A percentile compares a stretch with the other conserved stretches of the same genome.
Conservation (phyloP, 2,329 filamentous ascomycete genomes). For the Stemphylium lycopersici region DNA sequence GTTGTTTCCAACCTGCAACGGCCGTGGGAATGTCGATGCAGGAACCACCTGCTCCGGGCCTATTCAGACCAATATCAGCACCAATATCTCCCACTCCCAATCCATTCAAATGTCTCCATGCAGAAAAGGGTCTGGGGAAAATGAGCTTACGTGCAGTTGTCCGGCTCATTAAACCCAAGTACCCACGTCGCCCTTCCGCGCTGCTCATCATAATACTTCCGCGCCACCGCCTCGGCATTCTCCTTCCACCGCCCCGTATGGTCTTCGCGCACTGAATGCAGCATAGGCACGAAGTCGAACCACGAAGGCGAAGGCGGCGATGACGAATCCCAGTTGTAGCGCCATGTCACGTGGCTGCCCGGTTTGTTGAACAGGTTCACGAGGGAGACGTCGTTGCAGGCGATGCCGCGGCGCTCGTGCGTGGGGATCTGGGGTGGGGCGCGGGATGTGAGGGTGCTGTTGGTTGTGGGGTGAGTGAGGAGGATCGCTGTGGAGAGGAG, state of each 20-base stretch:
- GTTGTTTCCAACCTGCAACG: conserved; percentile 21
- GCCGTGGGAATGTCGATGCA: conserved; percentile 30
- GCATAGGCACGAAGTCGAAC: conserved; percentile 66
- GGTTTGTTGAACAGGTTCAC: conserved; percentile 56
- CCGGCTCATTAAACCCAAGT: conserved; percentile 46
- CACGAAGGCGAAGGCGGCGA: conserved; percentile 41
- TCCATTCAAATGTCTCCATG: too few relatives aligned
- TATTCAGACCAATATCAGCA: background rate
- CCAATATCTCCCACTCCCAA: background rate
- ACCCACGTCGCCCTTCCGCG: conserved; percentile 23
- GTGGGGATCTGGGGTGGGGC: conserved; percentile 47
- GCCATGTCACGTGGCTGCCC: conserved; percentile 60
- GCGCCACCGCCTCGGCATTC: conserved; percentile 17
- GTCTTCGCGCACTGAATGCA: conserved; percentile 20
- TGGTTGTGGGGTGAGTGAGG: background rate
- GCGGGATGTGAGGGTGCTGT: background rate
- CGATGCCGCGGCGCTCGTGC: conserved; percentile 61
- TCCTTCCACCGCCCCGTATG: conserved; percentile 27
- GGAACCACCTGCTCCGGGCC: conserved; percentile 22
- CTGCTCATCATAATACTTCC: background rate
- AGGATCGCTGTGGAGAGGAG: background rate
- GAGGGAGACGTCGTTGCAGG: conserved; percentile 65
- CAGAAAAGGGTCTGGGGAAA: too few relatives aligned
- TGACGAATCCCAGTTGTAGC: conserved; percentile 69
- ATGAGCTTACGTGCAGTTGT: conserved; percentile 36